phyloP scores from a whole-genome alignment of 257 asterid genomes.

The Petrea volubilis region DNA sequence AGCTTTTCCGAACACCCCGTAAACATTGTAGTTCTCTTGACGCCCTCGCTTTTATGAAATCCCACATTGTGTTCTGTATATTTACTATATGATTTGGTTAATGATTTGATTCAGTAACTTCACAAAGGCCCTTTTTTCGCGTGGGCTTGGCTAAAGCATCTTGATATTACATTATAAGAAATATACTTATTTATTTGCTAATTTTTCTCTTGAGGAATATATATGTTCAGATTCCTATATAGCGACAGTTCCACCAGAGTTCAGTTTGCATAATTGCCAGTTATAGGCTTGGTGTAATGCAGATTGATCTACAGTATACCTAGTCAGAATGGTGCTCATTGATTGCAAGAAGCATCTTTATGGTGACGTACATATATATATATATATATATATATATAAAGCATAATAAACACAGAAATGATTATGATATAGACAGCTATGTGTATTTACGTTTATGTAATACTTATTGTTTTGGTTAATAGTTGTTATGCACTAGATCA shows the following conservation, averaged over 20 bases:
- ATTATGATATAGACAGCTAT: not conserved
- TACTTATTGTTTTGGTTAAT: no score
- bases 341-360: not conserved
- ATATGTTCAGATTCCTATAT: not conserved
- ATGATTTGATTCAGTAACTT: not conserved
- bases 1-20: not conserved
- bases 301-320: not conserved
- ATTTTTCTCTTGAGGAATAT: not conserved
- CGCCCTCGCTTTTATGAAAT: not conserved
- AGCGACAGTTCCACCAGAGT: not conserved
- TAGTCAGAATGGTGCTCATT: not conserved
- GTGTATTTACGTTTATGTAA: not conserved
- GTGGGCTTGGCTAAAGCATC: not conserved
- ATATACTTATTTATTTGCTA: not conserved
- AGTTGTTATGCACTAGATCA: not conserved
- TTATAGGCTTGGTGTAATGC: not conserved
- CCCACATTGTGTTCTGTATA: not conserved
- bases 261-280: not conserved
- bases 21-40: not conserved
- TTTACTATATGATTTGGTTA: not conserved
- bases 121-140: not conserved
- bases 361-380: no score
- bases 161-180: not conserved
- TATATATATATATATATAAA: not conserved
- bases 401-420: not conserved